Base-by-base conservation (phyloP, 2,329 filamentous ascomycete genomes). In the Mariannaea elegans region DNA sequence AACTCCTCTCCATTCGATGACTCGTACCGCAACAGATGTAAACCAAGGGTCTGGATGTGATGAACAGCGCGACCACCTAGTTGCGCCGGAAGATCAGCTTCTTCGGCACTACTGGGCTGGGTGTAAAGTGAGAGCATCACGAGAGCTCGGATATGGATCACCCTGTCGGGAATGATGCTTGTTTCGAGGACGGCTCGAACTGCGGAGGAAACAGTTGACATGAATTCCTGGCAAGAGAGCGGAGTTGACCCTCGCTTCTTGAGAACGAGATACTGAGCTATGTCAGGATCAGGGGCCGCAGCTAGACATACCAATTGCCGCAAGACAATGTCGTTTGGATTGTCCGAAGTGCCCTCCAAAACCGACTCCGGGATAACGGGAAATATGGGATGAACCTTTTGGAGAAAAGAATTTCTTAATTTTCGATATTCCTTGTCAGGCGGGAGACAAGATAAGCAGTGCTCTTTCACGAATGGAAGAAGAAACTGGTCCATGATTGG, bases 121-220 rank as follows among this genome's bases (percentile, higher is more conserved):
- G 81, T 82, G 65, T 86, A 88, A n/a, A 88, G 75, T 0, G 85
- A 85, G 16, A 87, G 71, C 46, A 87, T 78, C 23, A 81, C 77
- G 7, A 86, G 76, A 13, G 83, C 78, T 24, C 84, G 83, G 32
- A 86, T 84, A 45, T 85, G 79, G 24, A 85, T 75, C 6, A 87
- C 77, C n/a, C 83, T 78, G 62, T 87, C 81, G 1, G 78, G 76
- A 7, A 87, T 80, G 39, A 87, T 71, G 13, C 82, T 83, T 5
- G 84, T 81, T 51, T 86, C 84, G 2, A 87, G 72, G 1, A 81
- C 79, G 0, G 79, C 77, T 8, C 82, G 75, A 3, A 85, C 76
- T 1, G 83, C 80, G 1, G 80, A 80, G 0, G 82, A 81, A 4
- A 86, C 66, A 0, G 76, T 70, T 12, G 79, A 77, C 34, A 82